Conservation (phyloP, 1,284 basidiomycete genomes). For the Ustilago hordei region DNA sequence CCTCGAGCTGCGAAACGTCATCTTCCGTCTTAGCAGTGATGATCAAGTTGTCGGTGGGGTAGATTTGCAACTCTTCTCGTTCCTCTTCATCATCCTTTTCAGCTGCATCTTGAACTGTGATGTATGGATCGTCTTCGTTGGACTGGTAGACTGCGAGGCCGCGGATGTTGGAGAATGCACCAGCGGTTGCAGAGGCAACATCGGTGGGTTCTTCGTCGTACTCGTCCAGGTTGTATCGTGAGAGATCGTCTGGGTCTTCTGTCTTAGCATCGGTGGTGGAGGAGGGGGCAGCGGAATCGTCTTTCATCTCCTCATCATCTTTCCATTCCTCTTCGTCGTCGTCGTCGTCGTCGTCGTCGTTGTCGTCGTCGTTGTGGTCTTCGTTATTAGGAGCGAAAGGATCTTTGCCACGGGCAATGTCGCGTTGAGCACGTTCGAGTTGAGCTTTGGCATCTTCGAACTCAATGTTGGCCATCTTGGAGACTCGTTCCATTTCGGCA, state of each 20-base stretch:
- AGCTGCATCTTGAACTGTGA: constrained; percentile 84
- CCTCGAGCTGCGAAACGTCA: constrained; percentile 92
- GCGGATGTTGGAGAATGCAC: constrained; percentile 95
- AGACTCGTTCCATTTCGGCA: constrained; percentile 88
- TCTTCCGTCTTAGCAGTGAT: constrained; percentile 95
- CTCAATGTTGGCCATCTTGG: constrained; percentile 85
- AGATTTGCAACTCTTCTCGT: constrained; percentile 88
- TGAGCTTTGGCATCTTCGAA: constrained; percentile 88
- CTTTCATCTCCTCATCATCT: constrained; percentile 72
- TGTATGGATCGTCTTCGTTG: constrained; percentile 95
- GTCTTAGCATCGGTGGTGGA: constrained; percentile 71
- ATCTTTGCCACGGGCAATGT: constrained; percentile 52
- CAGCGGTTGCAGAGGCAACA: constrained; percentile 72
- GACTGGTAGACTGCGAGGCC: constrained; percentile 90
- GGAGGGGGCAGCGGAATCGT: constrained; percentile 73
- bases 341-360: constrained; percentile 41
- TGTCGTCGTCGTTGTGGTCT: constrained; percentile 26
- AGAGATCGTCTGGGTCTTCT: constrained; percentile 80
- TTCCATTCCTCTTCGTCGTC: constrained; percentile 52
- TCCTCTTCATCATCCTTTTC: constrained; percentile 80
- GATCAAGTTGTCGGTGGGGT: constrained; percentile 90
- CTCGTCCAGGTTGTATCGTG: constrained; percentile 89
- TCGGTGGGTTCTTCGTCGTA: constrained; percentile 83
- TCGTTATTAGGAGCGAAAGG: constrained; percentile 49
- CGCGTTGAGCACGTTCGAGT: constrained; percentile 74